Evolutionary conservation across 345 rosid genomes (phyloP), one percentile per base, ranked within the genome.

Genomic region (Gossypium herbaceum): DNA sequence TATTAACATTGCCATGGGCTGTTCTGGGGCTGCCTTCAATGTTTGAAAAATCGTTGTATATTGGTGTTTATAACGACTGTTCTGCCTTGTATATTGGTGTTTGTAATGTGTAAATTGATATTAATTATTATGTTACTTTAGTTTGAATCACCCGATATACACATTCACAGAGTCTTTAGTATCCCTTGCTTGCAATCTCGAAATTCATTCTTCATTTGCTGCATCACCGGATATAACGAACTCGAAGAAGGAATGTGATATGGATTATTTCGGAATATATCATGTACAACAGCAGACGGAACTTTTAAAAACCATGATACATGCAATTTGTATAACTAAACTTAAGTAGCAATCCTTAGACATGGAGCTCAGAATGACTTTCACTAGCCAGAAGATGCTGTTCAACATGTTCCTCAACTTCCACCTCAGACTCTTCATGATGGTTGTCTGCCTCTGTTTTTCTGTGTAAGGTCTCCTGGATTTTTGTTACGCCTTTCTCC

Each of bases 401-500:
- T 25, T 77, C 79, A 11, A 61, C 75, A 2, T 68, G 29, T 50
- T 83, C 80, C 78, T 84, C 86, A 45, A 82, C 79, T 71, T 72
- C 79, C 19, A 85, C 57, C 79, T 85, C 86, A 2, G 78, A 25
- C 61, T 79, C 79, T 69, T 72, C 81, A 66, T 83, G 81, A 44
- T 84, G 57, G 7, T 68, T 85, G 0, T 82, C 81, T 0, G 86
- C 78, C 80, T 79, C 78, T 29, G 45, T 68, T 9, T 84, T 68
- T 77, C 75, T 82, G 20, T 73, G 94, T 71, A 94, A 73, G 2
- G 75, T 84, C 79, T 87, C 92, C 73, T 95, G 97, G 59, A 90
- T 87, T 86, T 85, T 91, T 1, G 88, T 89, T n/a, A 89, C 91
- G 12, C 98, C 97, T 72, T 90, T 91, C 84, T 89, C 93, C 20